A percentile compares a stretch with the other conserved stretches of the same genome.
phyloP scores from a whole-genome alignment of 148 eudicot species.

The Rhododendron vialii region DNA sequence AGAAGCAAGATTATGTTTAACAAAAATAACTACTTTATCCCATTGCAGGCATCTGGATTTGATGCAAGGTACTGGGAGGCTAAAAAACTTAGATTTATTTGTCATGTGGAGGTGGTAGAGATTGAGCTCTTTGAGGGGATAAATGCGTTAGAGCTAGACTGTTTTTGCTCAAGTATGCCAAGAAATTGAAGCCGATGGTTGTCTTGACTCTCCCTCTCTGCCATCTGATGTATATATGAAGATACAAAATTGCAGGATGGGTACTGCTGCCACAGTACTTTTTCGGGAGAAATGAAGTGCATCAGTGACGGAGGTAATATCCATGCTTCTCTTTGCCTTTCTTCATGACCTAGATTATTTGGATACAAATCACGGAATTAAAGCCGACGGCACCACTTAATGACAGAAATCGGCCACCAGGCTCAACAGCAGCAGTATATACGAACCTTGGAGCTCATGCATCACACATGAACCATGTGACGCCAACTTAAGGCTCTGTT shows the following conservation, averaged over 20 bases:
- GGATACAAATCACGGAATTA: not conserved
- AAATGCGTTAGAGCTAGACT: not conserved
- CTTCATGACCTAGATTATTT: not conserved
- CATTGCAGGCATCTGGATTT: no score
- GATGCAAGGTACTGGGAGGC: no score
- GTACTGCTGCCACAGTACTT: not conserved
- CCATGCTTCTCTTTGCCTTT: not conserved
- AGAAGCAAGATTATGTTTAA: no score
- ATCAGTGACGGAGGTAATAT: not conserved
- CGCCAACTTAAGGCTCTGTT: not conserved
- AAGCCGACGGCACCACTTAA: not conserved
- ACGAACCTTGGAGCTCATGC: not conserved
- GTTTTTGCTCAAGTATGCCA: not conserved
- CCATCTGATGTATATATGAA: not conserved
- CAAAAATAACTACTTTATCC: no score
- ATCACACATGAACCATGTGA: not conserved
- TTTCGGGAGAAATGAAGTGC: not conserved
- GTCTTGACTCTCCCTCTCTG: not conserved
- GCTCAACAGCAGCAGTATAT: not conserved
- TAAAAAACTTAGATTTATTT: no score
- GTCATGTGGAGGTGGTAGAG: no score
- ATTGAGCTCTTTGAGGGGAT: not conserved
- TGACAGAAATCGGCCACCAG: no score
- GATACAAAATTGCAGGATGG: not conserved
- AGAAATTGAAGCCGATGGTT: not conserved